phyloP scores from a whole-genome alignment of 768 basidiomycete genomes.

The Udeniomyces megalosporus region DNA sequence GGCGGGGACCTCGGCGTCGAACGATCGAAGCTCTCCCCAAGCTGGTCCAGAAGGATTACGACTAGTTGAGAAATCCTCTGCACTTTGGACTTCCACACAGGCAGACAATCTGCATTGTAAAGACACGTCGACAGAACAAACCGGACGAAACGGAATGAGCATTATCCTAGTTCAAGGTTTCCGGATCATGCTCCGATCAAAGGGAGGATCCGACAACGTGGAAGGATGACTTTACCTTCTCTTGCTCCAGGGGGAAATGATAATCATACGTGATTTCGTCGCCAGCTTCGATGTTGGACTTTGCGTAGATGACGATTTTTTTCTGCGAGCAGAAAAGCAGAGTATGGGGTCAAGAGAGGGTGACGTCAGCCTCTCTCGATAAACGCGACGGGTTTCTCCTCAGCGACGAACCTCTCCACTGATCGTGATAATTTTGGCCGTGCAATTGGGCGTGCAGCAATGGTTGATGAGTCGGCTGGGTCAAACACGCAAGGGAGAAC shows the following conservation, averaged over 20 bases:
- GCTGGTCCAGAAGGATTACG: too few relatives aligned
- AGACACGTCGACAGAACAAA: background rate
- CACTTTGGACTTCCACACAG: constrained; percentile 14
- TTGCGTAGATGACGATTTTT: constrained; percentile 99
- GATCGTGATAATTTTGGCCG: constrained; percentile 38
- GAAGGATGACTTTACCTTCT: constrained; percentile 44
- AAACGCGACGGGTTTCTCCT: too few relatives aligned
- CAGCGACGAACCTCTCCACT: constrained; percentile 30
- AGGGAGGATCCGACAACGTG: background rate
- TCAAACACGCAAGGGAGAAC: background rate
- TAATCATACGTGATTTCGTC: constrained; percentile 99
- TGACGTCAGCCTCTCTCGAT: too few relatives aligned
- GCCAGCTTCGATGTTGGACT: constrained; percentile 84
- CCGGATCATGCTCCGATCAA: background rate
- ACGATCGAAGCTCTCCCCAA: background rate
- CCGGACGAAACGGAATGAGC: background rate
- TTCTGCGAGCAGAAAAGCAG: constrained; percentile 35
- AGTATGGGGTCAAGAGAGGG: background rate
- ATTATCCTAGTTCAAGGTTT: too few relatives aligned
- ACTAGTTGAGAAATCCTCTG: constrained; percentile 15
- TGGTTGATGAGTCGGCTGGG: constrained; percentile 96
- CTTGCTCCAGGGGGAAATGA: constrained; percentile 97
- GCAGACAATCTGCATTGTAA: constrained; percentile 9
- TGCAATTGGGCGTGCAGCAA: constrained; percentile 71
- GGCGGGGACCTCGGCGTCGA: background rate